phyloP scores from a whole-genome alignment of 257 asterid genomes.

The Ilex aquifolium region DNA sequence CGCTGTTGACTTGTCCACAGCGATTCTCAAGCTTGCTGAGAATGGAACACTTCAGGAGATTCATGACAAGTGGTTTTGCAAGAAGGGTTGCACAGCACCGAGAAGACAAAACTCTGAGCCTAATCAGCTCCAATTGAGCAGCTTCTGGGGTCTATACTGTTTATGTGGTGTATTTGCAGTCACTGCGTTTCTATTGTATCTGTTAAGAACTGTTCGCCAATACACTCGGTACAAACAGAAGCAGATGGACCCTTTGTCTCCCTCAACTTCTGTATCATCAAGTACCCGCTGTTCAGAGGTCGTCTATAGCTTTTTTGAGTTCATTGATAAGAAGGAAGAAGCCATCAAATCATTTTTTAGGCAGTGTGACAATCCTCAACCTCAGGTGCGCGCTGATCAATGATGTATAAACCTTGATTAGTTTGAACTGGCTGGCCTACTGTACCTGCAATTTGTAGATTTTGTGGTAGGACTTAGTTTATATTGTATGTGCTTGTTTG shows the following conservation, averaged over 20 bases:
- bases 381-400: conserved; percentile 3
- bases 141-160: conserved; percentile 79
- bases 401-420: too few relatives aligned
- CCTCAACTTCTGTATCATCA: conserved; percentile 8
- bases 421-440: too few relatives aligned
- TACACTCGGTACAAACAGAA: conserved; percentile 22
- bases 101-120: conserved; percentile 45
- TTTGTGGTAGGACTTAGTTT: too few relatives aligned
- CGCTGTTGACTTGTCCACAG: conserved; percentile 72
- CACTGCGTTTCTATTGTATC: conserved; percentile 14
- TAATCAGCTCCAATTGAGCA: conserved; percentile 56
- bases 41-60: conserved; percentile 55
- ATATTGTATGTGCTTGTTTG: too few relatives aligned
- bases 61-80: conserved; percentile 62
- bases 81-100: conserved; percentile 41
- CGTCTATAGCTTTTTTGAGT: conserved; percentile 25
- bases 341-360: conserved; percentile 28
- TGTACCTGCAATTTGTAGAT: too few relatives aligned
- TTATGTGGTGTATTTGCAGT: conserved; percentile 36
- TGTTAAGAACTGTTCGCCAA: conserved; percentile 22
- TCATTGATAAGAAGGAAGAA: conserved; percentile 41
- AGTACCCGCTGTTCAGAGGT: conserved; percentile 12
- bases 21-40: conserved; percentile 61
- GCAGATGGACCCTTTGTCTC: conserved; percentile 18
- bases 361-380: conserved; percentile 19